phyloP scores from a whole-genome alignment of 768 basidiomycete species.

The Sporobolomyces roseus region DNA sequence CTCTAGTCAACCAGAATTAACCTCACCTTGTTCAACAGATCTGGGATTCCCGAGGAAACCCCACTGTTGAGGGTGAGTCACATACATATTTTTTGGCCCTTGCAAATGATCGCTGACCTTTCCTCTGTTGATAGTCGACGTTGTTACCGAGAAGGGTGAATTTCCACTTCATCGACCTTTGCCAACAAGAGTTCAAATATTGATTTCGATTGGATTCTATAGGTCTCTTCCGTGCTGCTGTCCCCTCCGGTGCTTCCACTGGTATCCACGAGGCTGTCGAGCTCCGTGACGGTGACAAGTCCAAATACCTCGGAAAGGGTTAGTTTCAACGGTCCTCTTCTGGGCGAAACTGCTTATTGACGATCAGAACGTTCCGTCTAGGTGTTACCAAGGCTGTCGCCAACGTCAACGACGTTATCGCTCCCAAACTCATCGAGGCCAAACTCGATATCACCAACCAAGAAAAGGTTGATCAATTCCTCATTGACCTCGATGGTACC shows the following conservation, averaged over 20 bases:
- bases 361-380: constrained; percentile 45
- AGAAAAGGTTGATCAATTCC: constrained; percentile 93
- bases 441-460: constrained; percentile 79
- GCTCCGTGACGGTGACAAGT: constrained; percentile 93
- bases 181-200: constrained; percentile 65
- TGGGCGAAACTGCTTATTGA: constrained; percentile 3
- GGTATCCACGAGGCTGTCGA: constrained; percentile 98
- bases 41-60: constrained; percentile 99
- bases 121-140: constrained; percentile 35
- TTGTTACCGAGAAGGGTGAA: constrained; percentile 45
- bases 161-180: background rate
- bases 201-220: constrained; percentile 51
- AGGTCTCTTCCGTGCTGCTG: constrained; percentile 88
- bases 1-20: too few species aligned
- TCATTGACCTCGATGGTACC: constrained; percentile 96
- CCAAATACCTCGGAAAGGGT: constrained; percentile 93
- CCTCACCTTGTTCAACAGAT: constrained; percentile 58
- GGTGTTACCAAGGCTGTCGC: constrained; percentile 89
- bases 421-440: constrained; percentile 78
- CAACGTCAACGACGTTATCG: constrained; percentile 89
- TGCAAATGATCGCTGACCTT: background rate
- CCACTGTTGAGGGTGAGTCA: constrained; percentile 49
- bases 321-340: constrained; percentile 5
- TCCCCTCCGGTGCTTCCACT: constrained; percentile 97
- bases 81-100: rapidly evolving